Percentiles rank a stretch among this genome's conserved stretches.
Evolutionary conservation across 768 basidiomycete species (phyloP).

Genomic region (Fomitopsis pulvina): DNA sequence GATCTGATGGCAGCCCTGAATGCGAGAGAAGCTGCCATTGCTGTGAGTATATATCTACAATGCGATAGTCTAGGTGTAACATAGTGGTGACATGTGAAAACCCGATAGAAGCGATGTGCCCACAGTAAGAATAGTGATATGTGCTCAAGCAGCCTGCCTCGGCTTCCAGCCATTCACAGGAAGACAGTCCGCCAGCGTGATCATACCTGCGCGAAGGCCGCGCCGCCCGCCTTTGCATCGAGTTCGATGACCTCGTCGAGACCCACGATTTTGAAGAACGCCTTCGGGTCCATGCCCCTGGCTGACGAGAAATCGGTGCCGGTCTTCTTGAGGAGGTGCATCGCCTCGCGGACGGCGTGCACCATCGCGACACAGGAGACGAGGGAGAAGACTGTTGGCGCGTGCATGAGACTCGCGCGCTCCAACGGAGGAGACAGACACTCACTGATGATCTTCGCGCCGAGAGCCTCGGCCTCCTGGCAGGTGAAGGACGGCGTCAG

Average conservation of each 20-base stretch:
- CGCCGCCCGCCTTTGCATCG: conserved; percentile 52
- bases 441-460: conserved; percentile 76
- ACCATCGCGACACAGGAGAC: conserved; percentile 73
- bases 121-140: background rate
- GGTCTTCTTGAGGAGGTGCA: conserved; percentile 69
- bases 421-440: conserved; percentile 1
- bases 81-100: background rate
- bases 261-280: conserved; percentile 78
- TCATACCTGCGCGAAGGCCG: conserved; percentile 49
- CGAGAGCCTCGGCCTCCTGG: conserved; percentile 59
- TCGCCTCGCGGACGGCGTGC: conserved; percentile 73
- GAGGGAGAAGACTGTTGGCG: conserved; percentile 56
- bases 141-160: background rate
- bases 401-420: background rate
- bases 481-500: conserved; percentile 70
- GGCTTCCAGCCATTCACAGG: background rate
- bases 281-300: conserved; percentile 66
- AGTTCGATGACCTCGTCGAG: conserved; percentile 47
- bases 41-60: background rate
- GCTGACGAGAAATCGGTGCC: conserved; percentile 63
- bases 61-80: background rate
- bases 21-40: too few species aligned
- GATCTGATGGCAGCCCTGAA: too few species aligned
- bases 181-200: background rate
- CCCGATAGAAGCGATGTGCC: background rate